These are phyloP conservation scores for Ogataea populi-albae DNA, from an alignment of 805 yeast species.

Conservation along the genomic window DNA sequence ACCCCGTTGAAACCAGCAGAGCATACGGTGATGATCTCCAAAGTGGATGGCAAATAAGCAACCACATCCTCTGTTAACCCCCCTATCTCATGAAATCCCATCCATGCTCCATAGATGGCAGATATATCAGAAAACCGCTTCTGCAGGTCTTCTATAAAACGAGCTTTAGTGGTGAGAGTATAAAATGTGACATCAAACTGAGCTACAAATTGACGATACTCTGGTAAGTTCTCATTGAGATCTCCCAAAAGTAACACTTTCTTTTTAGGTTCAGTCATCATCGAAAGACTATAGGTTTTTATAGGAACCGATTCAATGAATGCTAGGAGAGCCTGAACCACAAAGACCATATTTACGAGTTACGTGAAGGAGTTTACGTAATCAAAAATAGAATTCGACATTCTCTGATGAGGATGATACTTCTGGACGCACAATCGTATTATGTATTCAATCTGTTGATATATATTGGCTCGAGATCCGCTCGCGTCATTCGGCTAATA, in stretches of 20 bases:
- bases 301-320: no score
- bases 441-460: no score
- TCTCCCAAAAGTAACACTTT: conserved; percentile 51
- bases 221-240: conserved; percentile 43
- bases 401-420: no score
- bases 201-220: conserved; percentile 42
- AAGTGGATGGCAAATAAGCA: conserved; percentile 38
- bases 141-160: conserved; percentile 39
- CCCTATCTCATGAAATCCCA: conserved; percentile 43
- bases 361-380: no score
- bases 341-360: no score
- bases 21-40: conserved; percentile 49
- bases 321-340: no score
- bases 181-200: conserved; percentile 40
- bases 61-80: conserved; percentile 44
- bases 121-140: conserved; percentile 36
- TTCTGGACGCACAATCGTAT: no score
- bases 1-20: conserved; percentile 52
- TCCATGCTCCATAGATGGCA: conserved; percentile 53
- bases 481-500: no score
- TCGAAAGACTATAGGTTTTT: no score
- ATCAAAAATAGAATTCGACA: no score
- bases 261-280: not conserved
- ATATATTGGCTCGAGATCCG: no score
- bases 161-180: conserved; percentile 38